Percentiles rank a stretch among this genome's conserved stretches.
phyloP scores from a whole-genome alignment of 176 grass and related monocot genomes.

The Secale cereale region DNA sequence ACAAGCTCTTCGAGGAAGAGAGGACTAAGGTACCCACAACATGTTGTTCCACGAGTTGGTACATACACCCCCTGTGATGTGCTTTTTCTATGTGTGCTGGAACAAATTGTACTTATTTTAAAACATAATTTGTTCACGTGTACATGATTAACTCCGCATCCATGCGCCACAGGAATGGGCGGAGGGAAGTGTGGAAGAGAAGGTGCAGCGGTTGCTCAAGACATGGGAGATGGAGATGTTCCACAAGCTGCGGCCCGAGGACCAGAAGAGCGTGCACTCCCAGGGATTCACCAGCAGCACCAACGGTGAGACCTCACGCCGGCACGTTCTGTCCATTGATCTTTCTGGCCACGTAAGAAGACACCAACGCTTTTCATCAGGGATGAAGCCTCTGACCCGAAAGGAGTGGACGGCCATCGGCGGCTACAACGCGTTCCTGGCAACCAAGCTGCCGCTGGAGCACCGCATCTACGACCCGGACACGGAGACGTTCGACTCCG shows the following conservation, averaged over 20 bases:
- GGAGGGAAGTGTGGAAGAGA: slow-evolving; percentile 63
- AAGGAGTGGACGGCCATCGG: slow-evolving; percentile 38
- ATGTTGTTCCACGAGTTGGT: too few relatives aligned
- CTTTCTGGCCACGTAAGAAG: too few relatives aligned
- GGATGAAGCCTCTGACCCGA: slow-evolving; percentile 9
- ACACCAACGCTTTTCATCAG: neutral
- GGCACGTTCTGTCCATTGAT: too few relatives aligned
- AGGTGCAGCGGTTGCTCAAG: slow-evolving; percentile 71
- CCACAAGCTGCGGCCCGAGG: slow-evolving; percentile 47
- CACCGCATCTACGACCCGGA: slow-evolving; percentile 59
- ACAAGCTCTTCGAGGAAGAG: slow-evolving; percentile 80
- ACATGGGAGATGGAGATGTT: slow-evolving; percentile 78
- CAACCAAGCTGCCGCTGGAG: slow-evolving; percentile 46
- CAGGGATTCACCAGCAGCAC: slow-evolving; percentile 27
- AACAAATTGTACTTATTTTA: too few relatives aligned
- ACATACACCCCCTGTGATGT: too few relatives aligned
- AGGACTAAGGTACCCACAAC: slow-evolving; percentile 41
- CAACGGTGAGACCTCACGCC: slow-evolving; percentile 37
- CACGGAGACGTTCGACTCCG: slow-evolving; percentile 39
- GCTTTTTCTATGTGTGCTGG: too few relatives aligned
- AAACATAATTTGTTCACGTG: neutral
- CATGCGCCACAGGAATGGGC: slow-evolving; percentile 35
- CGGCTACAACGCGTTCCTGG: slow-evolving; percentile 69
- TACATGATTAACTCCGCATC: neutral
- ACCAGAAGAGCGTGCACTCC: slow-evolving; percentile 42